Base-by-base conservation (phyloP, 495 filamentous ascomycete genomes). In the Penicillium salamii region DNA sequence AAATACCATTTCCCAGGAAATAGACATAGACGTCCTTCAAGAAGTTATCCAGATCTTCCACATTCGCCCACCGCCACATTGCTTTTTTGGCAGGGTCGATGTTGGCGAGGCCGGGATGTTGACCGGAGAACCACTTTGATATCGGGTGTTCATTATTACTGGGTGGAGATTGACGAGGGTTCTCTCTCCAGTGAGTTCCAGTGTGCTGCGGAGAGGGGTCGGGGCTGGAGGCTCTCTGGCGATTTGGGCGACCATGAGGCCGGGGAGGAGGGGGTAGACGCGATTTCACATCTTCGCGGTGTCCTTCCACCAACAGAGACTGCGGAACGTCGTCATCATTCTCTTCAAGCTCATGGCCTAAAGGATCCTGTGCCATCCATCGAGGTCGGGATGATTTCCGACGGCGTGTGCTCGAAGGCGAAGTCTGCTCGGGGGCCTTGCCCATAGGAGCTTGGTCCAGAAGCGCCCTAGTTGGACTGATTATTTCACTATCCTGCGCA, bases 31-130 rank as follows among this genome's bases (percentile, higher is more conserved):
- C 92, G 46, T 96, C 87, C 53, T 80, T 77, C 37, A 98, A 78
- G 65, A 97, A 97, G 50, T 84, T 86, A 65, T 98, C 93, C 49
- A 98, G 71, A 61, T 97, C 93, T 36, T 84, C 81, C 24, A 95
- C 89, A 60, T 96, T 97, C 48, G 88, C 88, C 90, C 93, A 98
- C 62, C 86, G 85, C 87, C 91, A 97, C 79, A 96, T 85, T 3
- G 93, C 92, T 66, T 84, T 89, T 57, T 91, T 84, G 68, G 85
- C 88, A 11, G 86, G 85, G 59, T 85, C 82, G 29, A 76, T 66
- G 57, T 82, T 54, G 42, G 70, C 67, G 62, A 86, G 53, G 41
- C 74, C 56, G 28, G 73, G 59, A 53, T 65, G 48, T 61, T 68
- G 56, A 50, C 65, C 50, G 40, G 63, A 41, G 9, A 69, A 65